Evolutionary conservation across 2,329 filamentous ascomycete species (phyloP), one percentile per base, ranked within the genome.

Genomic region (Colletotrichum lupini): DNA sequence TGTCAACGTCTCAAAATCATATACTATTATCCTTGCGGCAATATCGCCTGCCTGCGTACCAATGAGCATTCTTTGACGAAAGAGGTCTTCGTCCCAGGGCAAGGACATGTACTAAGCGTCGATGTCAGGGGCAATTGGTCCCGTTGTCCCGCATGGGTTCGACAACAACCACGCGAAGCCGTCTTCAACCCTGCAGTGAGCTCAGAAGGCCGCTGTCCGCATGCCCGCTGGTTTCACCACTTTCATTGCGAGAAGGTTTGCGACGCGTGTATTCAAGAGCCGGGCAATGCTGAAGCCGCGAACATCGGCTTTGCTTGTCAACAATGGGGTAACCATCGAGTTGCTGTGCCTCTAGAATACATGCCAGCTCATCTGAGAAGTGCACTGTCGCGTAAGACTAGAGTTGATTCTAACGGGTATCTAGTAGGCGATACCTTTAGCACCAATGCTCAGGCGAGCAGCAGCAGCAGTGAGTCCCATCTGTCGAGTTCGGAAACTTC

Each of bases 341-440:
- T 69, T 35, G 60, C 71, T 0, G 68, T 73, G 1, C 67, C 66
- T 5, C 37, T 55, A 2, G 14, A 52, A n/a, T 61, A 24, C n/a
- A 67, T 59, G 56, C 61, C 61, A 4, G 11, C 65, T n/a, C 55
- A 67, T 9, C 14, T 35, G 26, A 61, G 11, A 62, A 8, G 11
- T 1, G 1, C 22, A 1, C 19, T 49, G 16, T 49, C 42, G 19
- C 16, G n/a, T n/a, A 1, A 7, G 1, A 42, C 14, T 49, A n/a
- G 19, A n/a, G 16, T n/a, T 49, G 42, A n/a, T n/a, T 19, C 19
- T 49, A 11, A 49, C 1, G 42, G 16, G 42, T 8, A n/a, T n/a
- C 7, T 19, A 49, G 19, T 49, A 19, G 42, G 8, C 19, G 42
- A 49, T 19, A 49, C 42, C 7, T n/a, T 49, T 19, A n/a, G 19